A percentile compares a stretch with the other conserved stretches of the same genome.
These are phyloP conservation scores for Naganishia antarctica DNA, from an alignment of 768 basidiomycete genomes.

Conservation along the genomic window DNA sequence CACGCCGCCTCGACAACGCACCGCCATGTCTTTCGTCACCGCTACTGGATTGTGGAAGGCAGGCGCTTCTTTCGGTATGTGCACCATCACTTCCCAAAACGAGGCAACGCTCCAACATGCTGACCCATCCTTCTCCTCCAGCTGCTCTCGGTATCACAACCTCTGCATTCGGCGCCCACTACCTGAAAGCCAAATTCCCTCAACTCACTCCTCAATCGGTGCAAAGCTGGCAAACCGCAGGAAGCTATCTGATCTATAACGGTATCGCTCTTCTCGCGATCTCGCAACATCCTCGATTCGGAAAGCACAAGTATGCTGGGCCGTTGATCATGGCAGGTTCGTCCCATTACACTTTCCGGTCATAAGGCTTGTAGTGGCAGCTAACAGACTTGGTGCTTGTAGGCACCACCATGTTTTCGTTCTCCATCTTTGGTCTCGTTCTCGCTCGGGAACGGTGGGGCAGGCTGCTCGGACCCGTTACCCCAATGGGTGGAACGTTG, in stretches of 20 bases:
- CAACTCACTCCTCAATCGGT: slow-evolving; percentile 35
- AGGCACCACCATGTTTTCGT: slow-evolving; percentile 40
- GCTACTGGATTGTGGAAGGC: slow-evolving; percentile 16
- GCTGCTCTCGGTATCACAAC: slow-evolving; percentile 15
- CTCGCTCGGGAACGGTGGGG: slow-evolving; percentile 39
- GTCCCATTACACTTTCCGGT: slow-evolving; percentile 30
- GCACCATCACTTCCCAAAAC: background rate
- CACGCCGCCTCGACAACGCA: too few relatives aligned
- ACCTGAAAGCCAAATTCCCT: slow-evolving; percentile 37
- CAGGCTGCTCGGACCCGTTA: slow-evolving; percentile 41
- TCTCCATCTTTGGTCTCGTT: slow-evolving; percentile 45
- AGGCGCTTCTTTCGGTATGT: slow-evolving; percentile 16
- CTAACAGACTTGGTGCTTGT: background rate
- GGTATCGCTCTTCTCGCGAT: slow-evolving; percentile 45
- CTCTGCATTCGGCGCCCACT: slow-evolving; percentile 46
- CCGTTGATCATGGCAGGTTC: slow-evolving; percentile 30
- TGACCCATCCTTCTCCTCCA: background rate
- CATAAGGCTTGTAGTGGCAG: background rate
- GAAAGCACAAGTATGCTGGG: slow-evolving; percentile 31
- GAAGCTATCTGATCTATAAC: slow-evolving; percentile 47
- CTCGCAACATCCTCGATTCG: slow-evolving; percentile 35
- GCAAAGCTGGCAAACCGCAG: slow-evolving; percentile 41
- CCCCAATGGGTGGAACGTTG: slow-evolving; percentile 41
- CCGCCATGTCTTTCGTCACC: slow-evolving; percentile 12
- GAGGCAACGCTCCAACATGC: too few relatives aligned